phyloP scores from a whole-genome alignment of 306 rosid genomes.

The Abrus precatorius region DNA sequence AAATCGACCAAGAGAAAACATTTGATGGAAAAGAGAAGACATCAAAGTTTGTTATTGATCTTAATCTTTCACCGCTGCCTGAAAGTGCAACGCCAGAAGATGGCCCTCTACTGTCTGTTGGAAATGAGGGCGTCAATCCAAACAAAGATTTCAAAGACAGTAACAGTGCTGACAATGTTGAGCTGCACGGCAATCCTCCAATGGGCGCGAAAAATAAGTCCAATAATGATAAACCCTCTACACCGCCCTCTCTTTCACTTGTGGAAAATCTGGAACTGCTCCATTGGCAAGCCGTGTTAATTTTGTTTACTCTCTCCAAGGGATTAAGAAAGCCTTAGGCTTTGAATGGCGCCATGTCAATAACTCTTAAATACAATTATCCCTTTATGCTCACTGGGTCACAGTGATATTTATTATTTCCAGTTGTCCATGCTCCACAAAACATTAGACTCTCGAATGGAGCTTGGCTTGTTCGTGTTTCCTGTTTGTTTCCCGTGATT shows the following conservation, averaged over 20 bases:
- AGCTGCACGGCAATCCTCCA: neutral
- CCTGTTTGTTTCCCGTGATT: neutral
- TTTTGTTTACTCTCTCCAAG: neutral
- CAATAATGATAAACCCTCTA: neutral
- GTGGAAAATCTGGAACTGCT: neutral
- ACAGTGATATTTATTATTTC: neutral
- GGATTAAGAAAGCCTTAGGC: neutral
- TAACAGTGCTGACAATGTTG: neutral
- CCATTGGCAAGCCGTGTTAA: conserved; percentile 8
- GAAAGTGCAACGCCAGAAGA: neutral
- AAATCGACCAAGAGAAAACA: neutral
- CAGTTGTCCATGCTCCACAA: neutral
- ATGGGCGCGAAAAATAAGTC: neutral
- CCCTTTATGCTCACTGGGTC: neutral
- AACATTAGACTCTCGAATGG: neutral
- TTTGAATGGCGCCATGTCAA: neutral
- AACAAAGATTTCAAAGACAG: neutral
- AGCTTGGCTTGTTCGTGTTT: neutral
- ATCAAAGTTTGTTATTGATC: neutral
- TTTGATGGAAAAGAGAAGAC: neutral
- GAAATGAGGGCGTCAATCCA: neutral
- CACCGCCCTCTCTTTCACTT: neutral
- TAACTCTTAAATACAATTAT: neutral
- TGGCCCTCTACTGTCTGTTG: neutral
- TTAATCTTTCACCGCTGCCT: neutral